A percentile compares a stretch with the other conserved stretches of the same genome.
phyloP scores from a whole-genome alignment of 192 early-diverging fungal species.

The Phycomyces blakesleeanus region DNA sequence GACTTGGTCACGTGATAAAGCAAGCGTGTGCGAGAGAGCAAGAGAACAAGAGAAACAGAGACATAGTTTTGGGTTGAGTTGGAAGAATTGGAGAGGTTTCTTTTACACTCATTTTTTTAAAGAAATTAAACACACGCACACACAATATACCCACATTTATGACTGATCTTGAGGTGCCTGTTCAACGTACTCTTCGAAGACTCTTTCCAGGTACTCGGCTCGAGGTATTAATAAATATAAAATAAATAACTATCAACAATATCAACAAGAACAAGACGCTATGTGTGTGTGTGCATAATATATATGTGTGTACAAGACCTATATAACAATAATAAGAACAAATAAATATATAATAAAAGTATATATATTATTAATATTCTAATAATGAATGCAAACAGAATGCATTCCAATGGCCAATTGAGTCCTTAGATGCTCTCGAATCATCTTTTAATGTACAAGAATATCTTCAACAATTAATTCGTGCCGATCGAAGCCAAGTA shows the following conservation, averaged over 20 bases:
- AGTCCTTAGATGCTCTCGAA: slow-evolving; percentile 60
- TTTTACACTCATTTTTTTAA: slow-evolving; percentile 7
- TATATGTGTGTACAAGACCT: too few species aligned
- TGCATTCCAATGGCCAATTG: slow-evolving; percentile 44
- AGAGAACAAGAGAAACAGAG: too few species aligned
- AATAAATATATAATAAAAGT: too few species aligned
- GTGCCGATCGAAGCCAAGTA: slow-evolving; percentile 59
- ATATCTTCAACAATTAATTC: slow-evolving; percentile 74
- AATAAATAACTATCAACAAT: too few species aligned
- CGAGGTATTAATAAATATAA: slow-evolving; percentile 18
- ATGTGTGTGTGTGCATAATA: too few species aligned
- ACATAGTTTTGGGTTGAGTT: too few species aligned
- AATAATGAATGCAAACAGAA: slow-evolving; percentile 22
- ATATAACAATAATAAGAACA: too few species aligned
- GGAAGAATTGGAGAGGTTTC: neutral
- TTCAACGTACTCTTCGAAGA: slow-evolving; percentile 11
- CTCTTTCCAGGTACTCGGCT: slow-evolving; percentile 26
- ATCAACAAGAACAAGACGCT: too few species aligned
- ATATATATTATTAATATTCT: too few species aligned
- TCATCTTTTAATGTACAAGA: slow-evolving; percentile 72
- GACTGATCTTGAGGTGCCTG: neutral
- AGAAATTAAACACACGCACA: too few species aligned
- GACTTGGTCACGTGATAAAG: too few species aligned
- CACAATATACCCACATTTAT: neutral
- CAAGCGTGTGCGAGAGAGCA: slow-evolving; percentile 10